Evolutionary conservation across 1,139 yeast genomes (phyloP).

Genomic region (Meyerozyma sp.): DNA sequence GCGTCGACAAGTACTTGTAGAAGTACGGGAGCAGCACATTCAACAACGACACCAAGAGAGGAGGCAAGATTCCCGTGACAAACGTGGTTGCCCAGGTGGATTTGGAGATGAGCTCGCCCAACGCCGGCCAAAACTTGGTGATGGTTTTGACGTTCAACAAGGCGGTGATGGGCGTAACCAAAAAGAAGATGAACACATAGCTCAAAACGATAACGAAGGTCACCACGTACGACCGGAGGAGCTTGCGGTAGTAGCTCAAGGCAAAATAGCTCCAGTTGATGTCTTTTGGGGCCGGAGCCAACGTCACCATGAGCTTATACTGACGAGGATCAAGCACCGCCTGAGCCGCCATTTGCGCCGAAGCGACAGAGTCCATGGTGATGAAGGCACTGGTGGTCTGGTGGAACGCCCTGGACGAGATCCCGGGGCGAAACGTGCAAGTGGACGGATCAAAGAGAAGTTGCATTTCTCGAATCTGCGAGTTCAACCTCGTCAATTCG

Average conservation of each 20-base stretch:
- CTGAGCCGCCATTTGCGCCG: constrained; percentile 88
- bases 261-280: constrained; percentile 75
- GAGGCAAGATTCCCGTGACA: constrained; percentile 59
- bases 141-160: constrained; percentile 67
- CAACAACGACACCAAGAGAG: constrained; percentile 54
- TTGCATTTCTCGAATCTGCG: constrained; percentile 25
- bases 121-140: constrained; percentile 63
- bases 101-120: constrained; percentile 56
- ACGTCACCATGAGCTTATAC: constrained; percentile 60
- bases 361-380: constrained; percentile 80
- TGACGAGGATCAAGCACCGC: constrained; percentile 80
- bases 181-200: constrained; percentile 65
- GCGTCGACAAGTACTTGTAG: constrained; percentile 60
- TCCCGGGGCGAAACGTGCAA: constrained; percentile 12
- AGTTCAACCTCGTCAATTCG: constrained; percentile 21
- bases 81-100: constrained; percentile 57
- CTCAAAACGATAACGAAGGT: constrained; percentile 59
- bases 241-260: constrained; percentile 51
- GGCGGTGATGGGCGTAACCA: constrained; percentile 69
- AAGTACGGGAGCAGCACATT: constrained; percentile 72
- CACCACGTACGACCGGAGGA: constrained; percentile 55
- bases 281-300: constrained; percentile 89
- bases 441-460: constrained; percentile 21
- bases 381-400: constrained; percentile 58
- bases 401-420: background rate